phyloP scores from a whole-genome alignment of 2,329 filamentous ascomycete genomes.

The Diaporthe longicolla region DNA sequence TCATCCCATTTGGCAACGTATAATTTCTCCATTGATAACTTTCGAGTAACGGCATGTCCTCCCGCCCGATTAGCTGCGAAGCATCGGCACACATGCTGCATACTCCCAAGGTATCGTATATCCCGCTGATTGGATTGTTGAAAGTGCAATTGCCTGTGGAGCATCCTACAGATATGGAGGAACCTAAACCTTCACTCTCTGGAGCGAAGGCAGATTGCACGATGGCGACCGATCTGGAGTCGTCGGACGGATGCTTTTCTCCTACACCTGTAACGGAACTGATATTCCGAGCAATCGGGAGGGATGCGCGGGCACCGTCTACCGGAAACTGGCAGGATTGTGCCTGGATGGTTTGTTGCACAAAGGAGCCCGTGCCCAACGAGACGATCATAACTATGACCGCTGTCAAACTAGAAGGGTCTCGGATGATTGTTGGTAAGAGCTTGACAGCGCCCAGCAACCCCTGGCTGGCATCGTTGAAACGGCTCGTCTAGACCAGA shows the following conservation, averaged over 20 bases:
- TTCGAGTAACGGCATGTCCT: too few relatives aligned
- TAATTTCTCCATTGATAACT: too few relatives aligned
- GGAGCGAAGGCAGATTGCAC: not conserved
- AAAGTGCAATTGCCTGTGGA: not conserved
- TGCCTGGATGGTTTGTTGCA: not conserved
- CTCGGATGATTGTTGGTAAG: not conserved
- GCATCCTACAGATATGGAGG: not conserved
- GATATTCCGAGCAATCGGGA: slow-evolving; percentile 4
- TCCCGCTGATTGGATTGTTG: not conserved
- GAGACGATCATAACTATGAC: not conserved
- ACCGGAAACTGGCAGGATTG: not conserved
- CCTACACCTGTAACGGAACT: not conserved
- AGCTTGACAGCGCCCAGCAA: not conserved
- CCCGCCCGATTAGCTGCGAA: not conserved
- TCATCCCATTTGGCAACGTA: too few relatives aligned
- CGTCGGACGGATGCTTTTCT: not conserved
- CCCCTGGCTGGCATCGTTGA: not conserved
- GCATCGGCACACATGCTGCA: not conserved
- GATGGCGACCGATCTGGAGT: not conserved
- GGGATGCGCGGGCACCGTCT: rapidly evolving
- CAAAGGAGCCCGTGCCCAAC: not conserved
- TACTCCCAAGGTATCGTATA: not conserved
- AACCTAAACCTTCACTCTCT: not conserved
- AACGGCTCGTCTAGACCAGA: not conserved
- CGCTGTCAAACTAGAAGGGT: not conserved